A percentile compares a stretch with the other conserved stretches of the same genome.
phyloP scores from a whole-genome alignment of 1,284 basidiomycete species.

The Trametes pubescens region DNA sequence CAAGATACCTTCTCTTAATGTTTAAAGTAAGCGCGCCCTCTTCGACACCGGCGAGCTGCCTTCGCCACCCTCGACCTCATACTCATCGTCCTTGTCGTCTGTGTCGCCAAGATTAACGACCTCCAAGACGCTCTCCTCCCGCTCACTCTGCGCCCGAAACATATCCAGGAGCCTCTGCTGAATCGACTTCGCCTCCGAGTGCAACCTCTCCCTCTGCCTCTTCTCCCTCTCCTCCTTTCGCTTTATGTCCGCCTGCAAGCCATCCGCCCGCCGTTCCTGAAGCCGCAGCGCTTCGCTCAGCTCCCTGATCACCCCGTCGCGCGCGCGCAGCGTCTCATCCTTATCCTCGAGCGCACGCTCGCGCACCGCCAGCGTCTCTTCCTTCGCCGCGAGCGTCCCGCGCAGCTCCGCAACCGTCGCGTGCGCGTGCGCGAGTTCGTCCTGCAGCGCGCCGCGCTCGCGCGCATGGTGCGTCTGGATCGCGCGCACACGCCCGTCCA shows the following conservation, averaged over 20 bases:
- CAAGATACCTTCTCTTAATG: not conserved
- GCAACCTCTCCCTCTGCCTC: not conserved
- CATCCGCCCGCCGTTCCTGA: not conserved
- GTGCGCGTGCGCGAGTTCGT: slow-evolving; percentile 10
- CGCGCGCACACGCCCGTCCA: not conserved
- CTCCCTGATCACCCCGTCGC: not conserved
- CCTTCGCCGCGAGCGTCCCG: slow-evolving; percentile 3
- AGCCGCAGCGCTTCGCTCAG: not conserved
- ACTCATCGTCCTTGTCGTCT: not conserved
- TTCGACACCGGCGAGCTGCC: not conserved
- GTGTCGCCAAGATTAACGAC: not conserved
- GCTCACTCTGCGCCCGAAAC: not conserved
- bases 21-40: not conserved
- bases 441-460: not conserved
- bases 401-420: not conserved
- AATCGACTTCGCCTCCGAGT: not conserved
- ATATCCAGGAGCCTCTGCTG: not conserved
- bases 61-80: not conserved
- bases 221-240: not conserved
- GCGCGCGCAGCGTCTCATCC: slow-evolving; percentile 5
- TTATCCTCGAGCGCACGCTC: slow-evolving; percentile 3
- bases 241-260: not conserved
- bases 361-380: slow-evolving; percentile 7
- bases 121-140: not conserved
- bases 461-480: not conserved